Evolutionary conservation across 352 stramenopile species (phyloP).

Genomic region (Globisporangium viniferum): DNA sequence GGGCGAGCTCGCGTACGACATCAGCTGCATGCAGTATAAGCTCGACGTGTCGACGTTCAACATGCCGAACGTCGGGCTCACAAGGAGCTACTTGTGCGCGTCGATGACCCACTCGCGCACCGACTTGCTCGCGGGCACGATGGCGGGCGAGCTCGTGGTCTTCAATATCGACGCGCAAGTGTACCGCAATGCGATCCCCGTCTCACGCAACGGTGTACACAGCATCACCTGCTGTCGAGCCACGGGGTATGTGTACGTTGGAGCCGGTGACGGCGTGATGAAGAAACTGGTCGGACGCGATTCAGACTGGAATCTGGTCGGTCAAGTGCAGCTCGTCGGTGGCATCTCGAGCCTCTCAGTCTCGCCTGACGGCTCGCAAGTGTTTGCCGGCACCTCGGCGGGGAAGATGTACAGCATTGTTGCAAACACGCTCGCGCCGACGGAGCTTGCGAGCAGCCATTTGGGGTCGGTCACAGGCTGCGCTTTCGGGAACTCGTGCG

Average conservation of each 20-base stretch:
- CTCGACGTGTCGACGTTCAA: conserved; percentile 61
- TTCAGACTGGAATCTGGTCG: conserved; percentile 79
- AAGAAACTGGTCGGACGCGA: conserved; percentile 80
- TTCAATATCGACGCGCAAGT: conserved; percentile 71
- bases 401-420: conserved; percentile 73
- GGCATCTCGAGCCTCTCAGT: conserved; percentile 77
- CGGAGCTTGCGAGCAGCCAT: conserved; percentile 64
- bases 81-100: conserved; percentile 67
- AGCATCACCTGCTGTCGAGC: conserved; percentile 61
- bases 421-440: conserved; percentile 42
- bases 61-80: conserved; percentile 72
- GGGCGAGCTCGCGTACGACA: conserved; percentile 69
- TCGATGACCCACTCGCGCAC: conserved; percentile 49
- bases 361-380: conserved; percentile 39
- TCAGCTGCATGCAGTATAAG: conserved; percentile 74
- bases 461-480: conserved; percentile 58
- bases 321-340: conserved; percentile 79
- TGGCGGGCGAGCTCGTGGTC: conserved; percentile 82
- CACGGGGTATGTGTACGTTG: conserved; percentile 72
- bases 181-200: conserved; percentile 59
- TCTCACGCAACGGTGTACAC: conserved; percentile 74
- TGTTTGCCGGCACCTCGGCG: conserved; percentile 70
- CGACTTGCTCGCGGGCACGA: conserved; percentile 60
- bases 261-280: conserved; percentile 81
- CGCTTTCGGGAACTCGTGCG: conserved; percentile 51